These are phyloP conservation scores for Leccinum proximum DNA, from an alignment of 1,284 basidiomycete species.

Conservation along the genomic window DNA sequence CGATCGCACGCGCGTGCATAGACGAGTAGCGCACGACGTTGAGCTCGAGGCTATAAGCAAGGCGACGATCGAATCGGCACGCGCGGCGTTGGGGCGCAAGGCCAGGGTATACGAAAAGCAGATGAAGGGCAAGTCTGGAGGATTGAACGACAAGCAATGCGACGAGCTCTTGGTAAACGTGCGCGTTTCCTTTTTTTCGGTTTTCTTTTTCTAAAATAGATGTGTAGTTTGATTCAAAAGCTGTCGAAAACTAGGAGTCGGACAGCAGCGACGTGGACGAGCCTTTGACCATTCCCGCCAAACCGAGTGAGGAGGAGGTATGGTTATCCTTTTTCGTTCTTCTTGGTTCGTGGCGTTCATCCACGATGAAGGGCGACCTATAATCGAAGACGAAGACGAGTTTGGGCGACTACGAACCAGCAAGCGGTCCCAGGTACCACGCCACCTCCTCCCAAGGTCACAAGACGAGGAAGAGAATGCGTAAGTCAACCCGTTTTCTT, in stretches of 20 bases:
- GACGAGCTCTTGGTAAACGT: constrained; percentile 83
- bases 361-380: constrained; percentile 52
- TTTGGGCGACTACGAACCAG: constrained; percentile 74
- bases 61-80: constrained; percentile 67
- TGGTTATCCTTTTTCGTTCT: constrained; percentile 7
- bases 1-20: constrained; percentile 66
- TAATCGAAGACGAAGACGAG: constrained; percentile 86
- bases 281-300: constrained; percentile 54
- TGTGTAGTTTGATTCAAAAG: constrained; percentile 71
- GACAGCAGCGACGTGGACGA: constrained; percentile 77
- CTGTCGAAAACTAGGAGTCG: constrained; percentile 50
- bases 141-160: constrained; percentile 75
- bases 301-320: constrained; percentile 36
- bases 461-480: constrained; percentile 39
- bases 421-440: constrained; percentile 74
- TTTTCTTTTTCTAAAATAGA: constrained; percentile 13
- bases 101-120: constrained; percentile 83
- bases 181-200: constrained; percentile 31
- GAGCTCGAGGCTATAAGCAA: constrained; percentile 63
- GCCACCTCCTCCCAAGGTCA: constrained; percentile 46
- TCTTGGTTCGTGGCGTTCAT: constrained; percentile 4
- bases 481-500: constrained; percentile 35
- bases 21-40: constrained; percentile 58
- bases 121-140: constrained; percentile 76
- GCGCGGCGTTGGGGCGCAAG: constrained; percentile 73